Conservation (phyloP, 2,329 filamentous ascomycete genomes). For the Botrytis tulipae region DNA sequence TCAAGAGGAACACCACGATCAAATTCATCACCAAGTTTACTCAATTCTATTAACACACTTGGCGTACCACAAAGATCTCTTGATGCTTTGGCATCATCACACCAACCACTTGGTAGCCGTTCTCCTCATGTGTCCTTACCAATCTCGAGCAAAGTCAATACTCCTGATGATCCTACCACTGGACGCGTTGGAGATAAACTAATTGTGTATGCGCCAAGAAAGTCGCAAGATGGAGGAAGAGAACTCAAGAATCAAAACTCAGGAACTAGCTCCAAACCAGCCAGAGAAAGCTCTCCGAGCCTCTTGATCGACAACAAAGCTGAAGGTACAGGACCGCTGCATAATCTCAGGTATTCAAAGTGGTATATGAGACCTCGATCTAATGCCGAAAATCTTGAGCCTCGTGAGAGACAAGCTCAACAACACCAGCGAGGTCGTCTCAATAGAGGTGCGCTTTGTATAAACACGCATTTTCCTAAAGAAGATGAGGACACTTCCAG, state of each 20-base stretch:
- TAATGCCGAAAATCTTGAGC: neutral
- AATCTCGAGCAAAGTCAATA: neutral
- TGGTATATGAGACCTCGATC: neutral
- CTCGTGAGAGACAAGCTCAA: neutral
- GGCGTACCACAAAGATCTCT: neutral
- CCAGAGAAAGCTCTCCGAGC: neutral
- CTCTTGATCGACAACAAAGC: neutral
- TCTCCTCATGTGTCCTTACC: neutral
- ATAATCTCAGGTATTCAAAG: neutral
- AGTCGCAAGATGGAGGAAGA: neutral
- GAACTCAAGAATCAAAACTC: neutral
- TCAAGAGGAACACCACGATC: neutral
- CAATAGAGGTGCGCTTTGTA: neutral
- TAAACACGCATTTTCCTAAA: neutral
- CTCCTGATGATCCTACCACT: neutral
- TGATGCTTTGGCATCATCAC: neutral
- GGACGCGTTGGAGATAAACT: neutral
- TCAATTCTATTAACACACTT: neutral
- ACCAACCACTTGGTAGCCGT: neutral
- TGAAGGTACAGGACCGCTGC: too few relatives aligned
- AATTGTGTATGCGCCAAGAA: neutral
- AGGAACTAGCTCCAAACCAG: neutral
- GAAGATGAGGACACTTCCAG: neutral
- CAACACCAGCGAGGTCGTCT: neutral
- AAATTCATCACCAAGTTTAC: neutral